phyloP scores from a whole-genome alignment of 768 basidiomycete species.

The Botryobasidium botryosum region DNA sequence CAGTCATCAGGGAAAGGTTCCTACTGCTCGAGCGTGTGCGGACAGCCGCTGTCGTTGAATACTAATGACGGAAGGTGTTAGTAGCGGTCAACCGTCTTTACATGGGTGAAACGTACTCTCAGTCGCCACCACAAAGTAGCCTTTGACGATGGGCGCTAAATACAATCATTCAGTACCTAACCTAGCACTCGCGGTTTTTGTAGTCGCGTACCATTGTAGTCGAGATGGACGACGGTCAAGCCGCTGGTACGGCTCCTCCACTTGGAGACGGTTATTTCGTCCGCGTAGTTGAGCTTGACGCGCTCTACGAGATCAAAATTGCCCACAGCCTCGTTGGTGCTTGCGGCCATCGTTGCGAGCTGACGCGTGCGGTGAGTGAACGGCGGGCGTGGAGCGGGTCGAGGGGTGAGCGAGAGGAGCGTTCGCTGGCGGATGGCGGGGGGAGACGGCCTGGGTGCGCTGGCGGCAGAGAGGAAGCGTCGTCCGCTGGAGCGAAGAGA shows the following conservation, averaged over 20 bases:
- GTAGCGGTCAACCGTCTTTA: background rate
- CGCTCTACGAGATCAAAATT: slow-evolving; percentile 74
- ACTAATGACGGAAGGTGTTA: slow-evolving; percentile 29
- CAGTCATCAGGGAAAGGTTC: slow-evolving; percentile 14
- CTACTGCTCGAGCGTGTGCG: slow-evolving; percentile 92
- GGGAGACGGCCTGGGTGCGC: too few relatives aligned
- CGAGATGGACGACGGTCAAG: slow-evolving; percentile 77
- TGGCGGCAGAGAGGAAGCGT: too few relatives aligned
- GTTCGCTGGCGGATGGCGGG: too few relatives aligned
- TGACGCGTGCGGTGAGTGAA: background rate
- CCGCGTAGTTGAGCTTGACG: slow-evolving; percentile 61
- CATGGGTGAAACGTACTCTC: slow-evolving; percentile 46
- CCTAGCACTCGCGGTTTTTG: background rate
- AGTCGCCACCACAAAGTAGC: slow-evolving; percentile 77
- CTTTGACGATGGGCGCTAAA: slow-evolving; percentile 72
- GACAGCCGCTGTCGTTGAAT: slow-evolving; percentile 87
- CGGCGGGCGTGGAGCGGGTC: too few relatives aligned
- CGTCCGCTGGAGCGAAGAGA: too few relatives aligned
- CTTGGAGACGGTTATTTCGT: slow-evolving; percentile 68
- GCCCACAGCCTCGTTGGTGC: slow-evolving; percentile 36
- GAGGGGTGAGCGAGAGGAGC: too few relatives aligned
- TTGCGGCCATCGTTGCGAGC: background rate
- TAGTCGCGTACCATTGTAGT: slow-evolving; percentile 54
- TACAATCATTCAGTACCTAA: slow-evolving; percentile 5
- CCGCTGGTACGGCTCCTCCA: slow-evolving; percentile 81